Evolutionary conservation across 2,329 filamentous ascomycete species (phyloP).

Genomic region (Colletotrichum echinochloae): DNA sequence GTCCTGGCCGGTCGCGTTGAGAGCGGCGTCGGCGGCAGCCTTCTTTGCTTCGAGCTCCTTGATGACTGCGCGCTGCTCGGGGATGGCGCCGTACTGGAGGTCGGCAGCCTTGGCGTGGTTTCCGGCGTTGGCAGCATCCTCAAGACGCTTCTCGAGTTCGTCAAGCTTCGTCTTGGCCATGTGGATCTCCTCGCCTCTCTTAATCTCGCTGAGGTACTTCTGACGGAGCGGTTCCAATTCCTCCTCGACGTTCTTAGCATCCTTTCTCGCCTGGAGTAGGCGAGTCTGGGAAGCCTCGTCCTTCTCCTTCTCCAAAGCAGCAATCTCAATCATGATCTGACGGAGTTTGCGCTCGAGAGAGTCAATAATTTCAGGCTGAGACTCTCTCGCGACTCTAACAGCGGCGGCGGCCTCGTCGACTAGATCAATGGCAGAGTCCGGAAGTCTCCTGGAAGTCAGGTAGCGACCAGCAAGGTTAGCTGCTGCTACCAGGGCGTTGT

Average conservation of each 20-base stretch:
- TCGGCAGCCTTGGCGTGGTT: conserved; percentile 92
- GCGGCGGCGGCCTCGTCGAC: conserved; percentile 97
- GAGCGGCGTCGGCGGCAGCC: conserved; percentile 78
- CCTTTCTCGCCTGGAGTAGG: conserved; percentile 84
- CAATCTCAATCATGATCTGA: conserved; percentile 97
- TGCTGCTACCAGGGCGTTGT: conserved; percentile 90
- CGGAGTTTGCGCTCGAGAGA: conserved; percentile 90
- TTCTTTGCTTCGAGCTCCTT: conserved; percentile 85
- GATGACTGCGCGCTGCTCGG: conserved; percentile 87
- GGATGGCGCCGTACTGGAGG: conserved; percentile 96
- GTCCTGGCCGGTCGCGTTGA: conserved; percentile 68
- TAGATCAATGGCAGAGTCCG: conserved; percentile 95
- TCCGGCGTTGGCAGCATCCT: conserved; percentile 89
- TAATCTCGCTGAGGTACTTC: conserved; percentile 95
- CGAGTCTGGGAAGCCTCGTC: conserved; percentile 91
- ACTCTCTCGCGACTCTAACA: conserved; percentile 95
- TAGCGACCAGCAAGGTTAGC: conserved; percentile 95
- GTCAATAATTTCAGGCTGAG: conserved; percentile 94
- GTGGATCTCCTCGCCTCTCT: conserved; percentile 90
- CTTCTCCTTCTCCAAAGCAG: conserved; percentile 92
- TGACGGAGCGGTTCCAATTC: conserved; percentile 91
- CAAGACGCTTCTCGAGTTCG: conserved; percentile 88
- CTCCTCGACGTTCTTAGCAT: conserved; percentile 94
- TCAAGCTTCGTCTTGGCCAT: conserved; percentile 96
- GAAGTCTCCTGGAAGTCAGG: conserved; percentile 88